Base-by-base conservation (phyloP, 2,329 filamentous ascomycete species). In the Cladophialophora psammophila region DNA sequence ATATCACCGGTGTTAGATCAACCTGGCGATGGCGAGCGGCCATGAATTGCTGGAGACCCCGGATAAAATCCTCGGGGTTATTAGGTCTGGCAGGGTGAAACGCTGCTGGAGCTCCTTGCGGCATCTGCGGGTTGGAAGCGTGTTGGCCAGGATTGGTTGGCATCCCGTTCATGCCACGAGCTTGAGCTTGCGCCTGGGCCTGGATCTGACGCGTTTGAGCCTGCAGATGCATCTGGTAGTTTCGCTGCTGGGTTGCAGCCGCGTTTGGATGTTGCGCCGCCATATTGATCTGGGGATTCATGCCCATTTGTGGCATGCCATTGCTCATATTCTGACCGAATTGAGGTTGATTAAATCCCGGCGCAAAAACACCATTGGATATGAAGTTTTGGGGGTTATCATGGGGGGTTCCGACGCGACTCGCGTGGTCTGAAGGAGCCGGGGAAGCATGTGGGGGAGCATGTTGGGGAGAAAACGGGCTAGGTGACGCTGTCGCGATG, bases 401-500 rank as follows among this genome's bases (percentile, higher is more conserved):
- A 75, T 94, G 91, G 0, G 91, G 90, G 8, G 91, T 93, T 64
- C 84, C 84, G 38, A 86, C 84, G 64, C 85, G 80, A 73, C 88
- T 88, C 34, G 84, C 85, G 73, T 92, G 90, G 69, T 95, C 91
- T 31, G 91, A 90, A 5, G 91, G 88, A 15, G 90, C 87, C 10
- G 92, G 91, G 2, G 92, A 95, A 67, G 90, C 86, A 75, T 94
- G 91, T 15, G 86, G 80, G 42, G 84, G 86, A 74, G 92, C 91
- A 75, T 91, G 90, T 72, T 91, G 90, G 71, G 91, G 91, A 1
- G 91, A 94, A 77, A 96, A 97, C 0, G 93, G 92, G 78, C 95
- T 94, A 3, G 95, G 94, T 36, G 95, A 98, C 52, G 93, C 91
- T 54, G 94, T 97, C 71, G 93, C 91, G 78, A 98, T 92, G 75